Base-by-base conservation (phyloP, 2,329 filamentous ascomycete species). In the Aspergillus japonicus region DNA sequence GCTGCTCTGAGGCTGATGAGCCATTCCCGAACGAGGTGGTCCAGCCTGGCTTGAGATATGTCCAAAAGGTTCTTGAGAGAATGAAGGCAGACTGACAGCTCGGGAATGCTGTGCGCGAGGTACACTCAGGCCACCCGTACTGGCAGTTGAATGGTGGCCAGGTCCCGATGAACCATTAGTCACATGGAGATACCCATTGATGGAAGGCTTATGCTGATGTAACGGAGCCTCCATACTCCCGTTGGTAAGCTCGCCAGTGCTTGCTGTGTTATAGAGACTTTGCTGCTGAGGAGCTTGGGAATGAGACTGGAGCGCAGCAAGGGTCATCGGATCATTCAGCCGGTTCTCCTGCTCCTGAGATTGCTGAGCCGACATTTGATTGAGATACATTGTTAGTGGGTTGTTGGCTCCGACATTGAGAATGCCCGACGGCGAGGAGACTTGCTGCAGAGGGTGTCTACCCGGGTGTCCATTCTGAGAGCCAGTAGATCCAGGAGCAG, bases 341-440 rank as follows among this genome's bases (percentile, higher is more conserved):
- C 75, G 76, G 54, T 77, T 77, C 54, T 82, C 86, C 62, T 92
- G 90, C 66, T 93, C 89, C 64, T 91, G 89, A 16, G 86, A 84
- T 66, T 75, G 78, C 67, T 77, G 80, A 59, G 74, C 78, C 57
- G 75, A 80, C 68, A 94, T 86, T 71, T 96, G 92, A 76, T 88
- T 94, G 60, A 97, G 84, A 74, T 97, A 98, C 86, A 97, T 87
- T 24, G 93, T 96, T 74, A 98, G 77, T 0, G 94, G 94, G 75
- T 97, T 97, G 81, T 87, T 94, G 70, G 83, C 82, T 56, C 87
- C 89, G 54, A 86, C 87, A 75, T 93, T 95, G 75, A 96, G 86
- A 60, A 96, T 85, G 21, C 87, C 85, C 2, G 89, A 89, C 1
- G 89, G 85, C 24, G 87, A 89, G 5, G 74, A 70, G 12, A 75